Base-by-base conservation (phyloP, 2,329 filamentous ascomycete genomes). In the Coniella lustricola region DNA sequence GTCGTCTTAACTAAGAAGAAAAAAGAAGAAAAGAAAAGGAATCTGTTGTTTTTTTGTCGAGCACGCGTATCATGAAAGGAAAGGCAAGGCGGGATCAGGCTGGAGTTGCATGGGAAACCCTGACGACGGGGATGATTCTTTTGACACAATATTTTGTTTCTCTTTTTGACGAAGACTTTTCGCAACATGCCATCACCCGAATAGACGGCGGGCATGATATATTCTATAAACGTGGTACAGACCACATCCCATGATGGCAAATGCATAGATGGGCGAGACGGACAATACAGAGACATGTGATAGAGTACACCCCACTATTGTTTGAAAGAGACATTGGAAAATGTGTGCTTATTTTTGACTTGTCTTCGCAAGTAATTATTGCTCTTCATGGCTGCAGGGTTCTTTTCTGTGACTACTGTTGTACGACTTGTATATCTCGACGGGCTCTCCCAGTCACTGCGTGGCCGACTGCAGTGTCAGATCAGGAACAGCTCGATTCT, bases 1-100 rank as follows among this genome's bases (percentile, higher is more conserved):
- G 81, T 50, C 73, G 81, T 48, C 72, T 85, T 44, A 46, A 50
- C 14, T 46, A 40, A 22, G 18, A 25, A 2, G 20, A 29, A 35
- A 29, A 35, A n/a, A n/a, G n/a, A n/a, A n/a, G n/a, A n/a, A 20
- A 25, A 2, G 20, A 29, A 35, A 29, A 35, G 35, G 3, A 14
- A 22, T 3, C 22, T 42, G 25, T 5, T 29, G 25, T 29, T 29
- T 29, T 29, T 29, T 29, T 29, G 25, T 34, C 32, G 44, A 34
- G 35, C 48, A 32, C 36, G 37, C 44, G 44, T 47, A 47, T 53
- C 29, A 53, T 44, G 50, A 49, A n/a, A 37, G 37, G 34, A 40
- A 38, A 50, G 31, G 41, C 25, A 43, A 31, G 50, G 43, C 47
- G 39, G 50, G 25, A 25, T 47, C 50, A 36, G 50, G 48, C 40